Evolutionary conservation across 305 asterid species (phyloP).

Genomic region (Fraxinus dipetala): DNA sequence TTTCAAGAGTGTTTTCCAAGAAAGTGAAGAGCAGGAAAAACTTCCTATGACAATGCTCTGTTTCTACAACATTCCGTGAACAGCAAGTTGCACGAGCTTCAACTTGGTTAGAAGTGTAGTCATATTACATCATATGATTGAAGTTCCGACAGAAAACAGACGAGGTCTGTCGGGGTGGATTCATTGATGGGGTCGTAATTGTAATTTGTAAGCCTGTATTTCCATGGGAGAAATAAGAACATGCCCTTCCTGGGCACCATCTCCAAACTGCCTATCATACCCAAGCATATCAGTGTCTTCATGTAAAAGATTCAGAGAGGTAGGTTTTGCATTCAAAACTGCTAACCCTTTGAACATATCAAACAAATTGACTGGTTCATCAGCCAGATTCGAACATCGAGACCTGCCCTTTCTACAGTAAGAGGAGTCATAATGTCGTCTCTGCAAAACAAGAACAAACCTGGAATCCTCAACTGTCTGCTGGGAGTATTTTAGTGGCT

Average conservation of each 20-base stretch:
- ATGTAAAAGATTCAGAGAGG: constrained; percentile 79
- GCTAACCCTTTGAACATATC: constrained; percentile 75
- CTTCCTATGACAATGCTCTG: constrained; percentile 4
- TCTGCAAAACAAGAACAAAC: constrained; percentile 58
- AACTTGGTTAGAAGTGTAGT: constrained; percentile 2
- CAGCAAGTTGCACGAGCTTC: constrained; percentile 2
- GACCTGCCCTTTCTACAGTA: constrained; percentile 71
- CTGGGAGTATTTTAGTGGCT: constrained; percentile 67
- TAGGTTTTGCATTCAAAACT: constrained; percentile 57
- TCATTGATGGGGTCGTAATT: constrained; percentile 47
- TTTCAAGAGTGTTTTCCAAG: not conserved
- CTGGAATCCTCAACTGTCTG: constrained; percentile 55
- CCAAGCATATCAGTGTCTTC: constrained; percentile 77
- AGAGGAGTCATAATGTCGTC: constrained; percentile 76
- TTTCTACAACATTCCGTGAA: constrained; percentile 26
- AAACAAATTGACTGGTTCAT: constrained; percentile 64
- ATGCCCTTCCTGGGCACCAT: constrained; percentile 80
- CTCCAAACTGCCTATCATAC: constrained; percentile 62
- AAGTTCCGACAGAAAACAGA: not conserved
- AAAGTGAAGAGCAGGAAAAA: not conserved
- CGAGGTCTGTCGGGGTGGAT: not conserved
- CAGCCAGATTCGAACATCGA: constrained; percentile 62
- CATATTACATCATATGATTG: not conserved
- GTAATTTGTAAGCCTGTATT: constrained; percentile 87
- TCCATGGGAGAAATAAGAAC: constrained; percentile 89